A percentile compares a stretch with the other conserved stretches of the same genome.
Conservation (phyloP, 805 yeast genomes). For the Nakazawaea laoshanensis region DNA sequence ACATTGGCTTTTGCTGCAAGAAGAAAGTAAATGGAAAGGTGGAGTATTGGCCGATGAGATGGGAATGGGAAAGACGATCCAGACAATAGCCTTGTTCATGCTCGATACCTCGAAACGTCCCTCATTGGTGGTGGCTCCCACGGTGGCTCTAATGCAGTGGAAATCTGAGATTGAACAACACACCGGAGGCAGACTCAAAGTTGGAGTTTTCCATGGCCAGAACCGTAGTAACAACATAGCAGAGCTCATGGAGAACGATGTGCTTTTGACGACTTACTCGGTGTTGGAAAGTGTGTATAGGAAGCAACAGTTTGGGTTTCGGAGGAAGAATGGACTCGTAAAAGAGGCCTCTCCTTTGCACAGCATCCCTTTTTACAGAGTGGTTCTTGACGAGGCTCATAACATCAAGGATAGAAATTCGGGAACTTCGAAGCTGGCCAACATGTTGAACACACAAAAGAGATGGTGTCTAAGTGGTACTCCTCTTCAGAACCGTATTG, state of each 20-base stretch:
- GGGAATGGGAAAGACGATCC: constrained; percentile 99
- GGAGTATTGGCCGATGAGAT: constrained; percentile 97
- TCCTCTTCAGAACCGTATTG: constrained; percentile 92
- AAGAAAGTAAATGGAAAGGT: constrained; percentile 69
- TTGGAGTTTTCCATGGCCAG: constrained; percentile 79
- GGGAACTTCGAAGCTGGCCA: constrained; percentile 90
- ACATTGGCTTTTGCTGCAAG: constrained; percentile 82
- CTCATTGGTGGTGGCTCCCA: constrained; percentile 89
- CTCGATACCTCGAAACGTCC: constrained; percentile 60
- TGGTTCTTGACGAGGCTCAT: constrained; percentile 93
- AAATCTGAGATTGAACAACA: constrained; percentile 84
- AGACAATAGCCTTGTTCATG: constrained; percentile 84
- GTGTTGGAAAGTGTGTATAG: constrained; percentile 83
- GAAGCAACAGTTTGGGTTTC: constrained; percentile 77
- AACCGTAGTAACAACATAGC: constrained; percentile 52
- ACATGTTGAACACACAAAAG: constrained; percentile 58
- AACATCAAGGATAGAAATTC: constrained; percentile 92
- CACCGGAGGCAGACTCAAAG: constrained; percentile 61
- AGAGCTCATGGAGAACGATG: constrained; percentile 60
- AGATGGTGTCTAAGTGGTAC: constrained; percentile 95
- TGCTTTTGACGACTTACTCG: constrained; percentile 85
- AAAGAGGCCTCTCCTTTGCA: constrained; percentile 76
- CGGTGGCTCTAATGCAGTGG: constrained; percentile 99
- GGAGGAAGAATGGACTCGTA: constrained; percentile 58
- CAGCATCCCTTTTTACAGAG: constrained; percentile 68